Conservation (phyloP, 768 basidiomycete species). For the Lyophyllum decastes region DNA sequence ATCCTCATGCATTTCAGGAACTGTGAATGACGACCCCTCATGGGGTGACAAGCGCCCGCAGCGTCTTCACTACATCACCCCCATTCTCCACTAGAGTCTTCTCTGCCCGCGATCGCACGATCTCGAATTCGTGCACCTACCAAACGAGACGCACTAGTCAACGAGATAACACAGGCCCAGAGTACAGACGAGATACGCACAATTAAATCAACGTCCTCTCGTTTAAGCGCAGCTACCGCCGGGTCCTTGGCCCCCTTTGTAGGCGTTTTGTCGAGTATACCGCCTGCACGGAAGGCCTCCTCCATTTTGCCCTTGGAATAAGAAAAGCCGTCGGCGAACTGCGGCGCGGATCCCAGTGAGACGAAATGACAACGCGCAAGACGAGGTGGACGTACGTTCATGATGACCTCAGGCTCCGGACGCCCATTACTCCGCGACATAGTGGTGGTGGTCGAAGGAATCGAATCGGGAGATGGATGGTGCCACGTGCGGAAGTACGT, state of each 20-base stretch:
- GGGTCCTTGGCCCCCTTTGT: slow-evolving; percentile 47
- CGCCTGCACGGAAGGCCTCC: slow-evolving; percentile 59
- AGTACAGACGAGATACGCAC: slow-evolving; percentile 35
- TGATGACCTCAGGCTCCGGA: slow-evolving; percentile 45
- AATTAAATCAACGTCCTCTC: slow-evolving; percentile 66
- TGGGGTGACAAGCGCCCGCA: slow-evolving; percentile 40
- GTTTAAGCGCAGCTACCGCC: slow-evolving; percentile 39
- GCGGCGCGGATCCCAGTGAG: background rate
- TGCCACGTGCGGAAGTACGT: background rate
- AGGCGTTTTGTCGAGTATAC: slow-evolving; percentile 58
- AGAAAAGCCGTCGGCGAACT: slow-evolving; percentile 68
- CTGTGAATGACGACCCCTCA: background rate
- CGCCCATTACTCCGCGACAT: slow-evolving; percentile 24
- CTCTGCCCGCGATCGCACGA: slow-evolving; percentile 59
- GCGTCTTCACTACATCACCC: slow-evolving; percentile 53
- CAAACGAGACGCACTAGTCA: background rate
- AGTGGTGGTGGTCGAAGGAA: background rate
- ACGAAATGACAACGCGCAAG: background rate
- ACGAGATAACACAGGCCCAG: background rate
- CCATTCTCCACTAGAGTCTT: slow-evolving; percentile 53
- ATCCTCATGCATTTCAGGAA: background rate
- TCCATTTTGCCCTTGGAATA: slow-evolving; percentile 71
- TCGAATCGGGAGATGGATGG: slow-evolving; percentile 9
- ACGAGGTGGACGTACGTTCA: slow-evolving; percentile 48
- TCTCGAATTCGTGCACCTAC: slow-evolving; percentile 67